These are phyloP conservation scores for Diaporthe citrichinensis DNA, from an alignment of 2,329 filamentous ascomycete genomes.

Conservation along the genomic window DNA sequence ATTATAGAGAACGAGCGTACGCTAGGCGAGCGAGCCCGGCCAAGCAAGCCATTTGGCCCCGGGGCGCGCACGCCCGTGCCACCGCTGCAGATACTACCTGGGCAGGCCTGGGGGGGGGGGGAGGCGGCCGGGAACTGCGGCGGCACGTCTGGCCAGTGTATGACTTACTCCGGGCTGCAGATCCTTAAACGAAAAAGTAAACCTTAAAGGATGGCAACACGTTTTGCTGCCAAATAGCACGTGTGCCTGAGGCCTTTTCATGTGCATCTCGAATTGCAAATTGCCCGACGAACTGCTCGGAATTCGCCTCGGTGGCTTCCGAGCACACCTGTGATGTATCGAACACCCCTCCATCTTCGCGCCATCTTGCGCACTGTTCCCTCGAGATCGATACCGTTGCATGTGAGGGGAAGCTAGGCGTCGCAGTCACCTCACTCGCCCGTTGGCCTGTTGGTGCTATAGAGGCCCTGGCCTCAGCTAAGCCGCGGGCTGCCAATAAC, in stretches of 20 bases:
- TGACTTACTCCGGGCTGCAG: constrained; percentile 30
- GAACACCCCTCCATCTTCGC: background rate
- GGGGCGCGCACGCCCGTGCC: constrained; percentile 1
- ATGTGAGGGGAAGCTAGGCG: constrained; percentile 9
- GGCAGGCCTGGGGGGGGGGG: background rate
- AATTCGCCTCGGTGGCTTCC: background rate
- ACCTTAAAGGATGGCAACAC: background rate
- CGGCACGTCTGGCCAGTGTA: constrained; percentile 30
- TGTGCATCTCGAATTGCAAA: background rate
- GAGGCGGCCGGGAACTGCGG: background rate
- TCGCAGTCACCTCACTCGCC: background rate
- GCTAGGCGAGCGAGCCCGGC: background rate
- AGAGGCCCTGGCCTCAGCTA: constrained; percentile 11
- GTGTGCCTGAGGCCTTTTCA: background rate
- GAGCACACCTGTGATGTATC: constrained; percentile 4
- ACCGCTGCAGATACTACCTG: background rate
- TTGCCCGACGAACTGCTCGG: constrained; percentile 1
- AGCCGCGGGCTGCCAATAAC: background rate
- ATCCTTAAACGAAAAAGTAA: constrained; percentile 26
- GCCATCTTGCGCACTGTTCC: constrained; percentile 13
- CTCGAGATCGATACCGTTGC: constrained; percentile 13
- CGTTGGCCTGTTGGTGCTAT: background rate
- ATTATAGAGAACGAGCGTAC: background rate
- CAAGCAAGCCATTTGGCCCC: constrained; percentile 1
- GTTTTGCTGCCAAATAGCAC: background rate